These are phyloP conservation scores for Periconia macrospinosa DNA, from an alignment of 2,329 filamentous ascomycete species.

Conservation along the genomic window DNA sequence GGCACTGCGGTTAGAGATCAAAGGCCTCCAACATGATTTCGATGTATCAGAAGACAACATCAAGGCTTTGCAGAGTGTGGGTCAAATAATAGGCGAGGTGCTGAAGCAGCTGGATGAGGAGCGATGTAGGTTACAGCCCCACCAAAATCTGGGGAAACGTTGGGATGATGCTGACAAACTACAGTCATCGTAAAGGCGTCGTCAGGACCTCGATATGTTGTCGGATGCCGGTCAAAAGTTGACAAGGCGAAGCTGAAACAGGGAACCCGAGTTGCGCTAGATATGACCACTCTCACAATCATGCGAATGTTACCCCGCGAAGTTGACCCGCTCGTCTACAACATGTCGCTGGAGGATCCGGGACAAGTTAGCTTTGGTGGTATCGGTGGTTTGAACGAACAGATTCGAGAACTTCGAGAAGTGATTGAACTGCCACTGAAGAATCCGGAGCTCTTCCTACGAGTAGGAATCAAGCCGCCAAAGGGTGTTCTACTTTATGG, in stretches of 20 bases:
- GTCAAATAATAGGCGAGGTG: slow-evolving; percentile 98
- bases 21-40: slow-evolving; percentile 90
- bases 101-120: slow-evolving; percentile 98
- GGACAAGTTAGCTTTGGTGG: slow-evolving; percentile 97
- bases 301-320: slow-evolving; percentile 99
- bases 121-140: slow-evolving; percentile 72
- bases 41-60: slow-evolving; percentile 99
- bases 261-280: slow-evolving; percentile 92
- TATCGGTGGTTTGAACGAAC: slow-evolving; percentile 96
- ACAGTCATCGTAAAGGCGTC: slow-evolving; percentile 98
- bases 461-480: slow-evolving; percentile 97
- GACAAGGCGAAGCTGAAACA: slow-evolving; percentile 98
- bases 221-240: slow-evolving; percentile 97
- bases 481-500: slow-evolving; percentile 97
- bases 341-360: slow-evolving; percentile 98
- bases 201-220: slow-evolving; percentile 94
- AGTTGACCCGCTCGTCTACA: slow-evolving; percentile 98
- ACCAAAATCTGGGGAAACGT: background rate
- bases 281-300: slow-evolving; percentile 99
- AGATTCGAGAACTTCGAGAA: slow-evolving; percentile 95
- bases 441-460: slow-evolving; percentile 95
- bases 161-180: slow-evolving; percentile 13
- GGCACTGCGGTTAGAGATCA: slow-evolving; percentile 90
- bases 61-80: slow-evolving; percentile 97
- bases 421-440: slow-evolving; percentile 98